phyloP scores from a whole-genome alignment of 1,284 basidiomycete species.

The Cryptococcus jaspeensis region DNA sequence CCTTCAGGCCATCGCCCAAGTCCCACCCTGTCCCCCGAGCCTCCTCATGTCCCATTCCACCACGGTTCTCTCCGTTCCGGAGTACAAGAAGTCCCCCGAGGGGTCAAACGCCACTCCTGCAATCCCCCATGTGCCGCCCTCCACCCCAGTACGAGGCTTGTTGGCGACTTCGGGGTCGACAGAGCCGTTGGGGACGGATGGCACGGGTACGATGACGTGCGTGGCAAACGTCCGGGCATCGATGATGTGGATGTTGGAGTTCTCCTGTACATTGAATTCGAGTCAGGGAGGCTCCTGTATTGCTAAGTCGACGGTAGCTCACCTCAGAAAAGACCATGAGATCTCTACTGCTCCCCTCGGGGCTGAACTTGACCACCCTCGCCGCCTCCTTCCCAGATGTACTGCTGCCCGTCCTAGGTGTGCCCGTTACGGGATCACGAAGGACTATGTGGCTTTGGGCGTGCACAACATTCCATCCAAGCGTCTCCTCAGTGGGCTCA shows the following conservation, averaged over 20 bases:
- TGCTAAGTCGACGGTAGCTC: constrained; percentile 1
- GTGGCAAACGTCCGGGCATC: constrained; percentile 50
- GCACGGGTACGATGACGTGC: constrained; percentile 46
- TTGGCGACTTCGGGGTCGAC: constrained; percentile 4
- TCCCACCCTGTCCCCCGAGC: constrained; percentile 34
- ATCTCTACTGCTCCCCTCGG: constrained; percentile 46
- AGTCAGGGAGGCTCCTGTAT: background rate
- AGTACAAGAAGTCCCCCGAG: constrained; percentile 49
- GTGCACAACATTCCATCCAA: constrained; percentile 10
- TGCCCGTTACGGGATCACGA: constrained; percentile 34
- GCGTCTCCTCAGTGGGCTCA: no score
- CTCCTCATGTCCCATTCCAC: constrained; percentile 51
- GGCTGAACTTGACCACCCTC: constrained; percentile 50
- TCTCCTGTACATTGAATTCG: constrained; percentile 32
- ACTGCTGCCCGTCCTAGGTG: constrained; percentile 22
- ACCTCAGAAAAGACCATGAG: constrained; percentile 50
- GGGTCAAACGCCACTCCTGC: constrained; percentile 49
- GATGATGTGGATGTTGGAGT: constrained; percentile 48
- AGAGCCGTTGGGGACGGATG: constrained; percentile 20
- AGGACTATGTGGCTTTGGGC: constrained; percentile 10
- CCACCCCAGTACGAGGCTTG: constrained; percentile 14
- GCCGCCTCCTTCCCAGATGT: constrained; percentile 46
- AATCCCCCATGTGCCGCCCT: constrained; percentile 42
- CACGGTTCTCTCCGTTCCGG: constrained; percentile 48
- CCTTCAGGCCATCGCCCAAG: constrained; percentile 40